These are phyloP conservation scores for Dimocarpus longan DNA, from an alignment of 345 rosid species.

Conservation along the genomic window DNA sequence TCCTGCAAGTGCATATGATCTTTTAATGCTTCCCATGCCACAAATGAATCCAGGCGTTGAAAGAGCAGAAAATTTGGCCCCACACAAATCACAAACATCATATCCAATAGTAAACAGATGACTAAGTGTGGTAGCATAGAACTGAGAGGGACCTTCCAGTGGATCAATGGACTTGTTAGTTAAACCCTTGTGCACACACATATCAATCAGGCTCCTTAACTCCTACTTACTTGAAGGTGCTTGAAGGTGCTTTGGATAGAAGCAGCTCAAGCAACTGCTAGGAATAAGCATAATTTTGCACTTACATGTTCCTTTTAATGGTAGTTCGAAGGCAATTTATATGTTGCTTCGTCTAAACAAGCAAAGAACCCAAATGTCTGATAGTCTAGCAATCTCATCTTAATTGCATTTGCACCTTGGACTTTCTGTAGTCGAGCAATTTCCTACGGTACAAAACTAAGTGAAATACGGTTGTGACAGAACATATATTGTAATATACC, in stretches of 20 bases:
- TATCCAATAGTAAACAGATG: constrained; percentile 94
- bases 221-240: constrained; percentile 92
- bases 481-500: too few species aligned
- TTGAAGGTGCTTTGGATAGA: constrained; percentile 83
- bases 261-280: constrained; percentile 98
- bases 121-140: constrained; percentile 92
- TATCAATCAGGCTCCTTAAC: constrained; percentile 81
- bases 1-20: constrained; percentile 86
- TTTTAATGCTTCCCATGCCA: constrained; percentile 95
- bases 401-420: constrained; percentile 85
- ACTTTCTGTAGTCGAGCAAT: constrained; percentile 81
- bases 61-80: constrained; percentile 91
- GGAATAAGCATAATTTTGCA: constrained; percentile 86
- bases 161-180: constrained; percentile 96
- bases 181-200: constrained; percentile 83
- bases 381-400: constrained; percentile 96
- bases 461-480: constrained; percentile 15
- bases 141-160: constrained; percentile 89
- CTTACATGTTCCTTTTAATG: constrained; percentile 95
- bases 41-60: constrained; percentile 90
- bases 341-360: constrained; percentile 88
- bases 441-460: constrained; percentile 58
- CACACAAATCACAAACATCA: constrained; percentile 94
- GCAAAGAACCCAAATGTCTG: constrained; percentile 89
- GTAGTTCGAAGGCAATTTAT: constrained; percentile 95